These are phyloP conservation scores for Polytolypa hystricis DNA, from an alignment of 2,329 filamentous ascomycete genomes.

Conservation along the genomic window DNA sequence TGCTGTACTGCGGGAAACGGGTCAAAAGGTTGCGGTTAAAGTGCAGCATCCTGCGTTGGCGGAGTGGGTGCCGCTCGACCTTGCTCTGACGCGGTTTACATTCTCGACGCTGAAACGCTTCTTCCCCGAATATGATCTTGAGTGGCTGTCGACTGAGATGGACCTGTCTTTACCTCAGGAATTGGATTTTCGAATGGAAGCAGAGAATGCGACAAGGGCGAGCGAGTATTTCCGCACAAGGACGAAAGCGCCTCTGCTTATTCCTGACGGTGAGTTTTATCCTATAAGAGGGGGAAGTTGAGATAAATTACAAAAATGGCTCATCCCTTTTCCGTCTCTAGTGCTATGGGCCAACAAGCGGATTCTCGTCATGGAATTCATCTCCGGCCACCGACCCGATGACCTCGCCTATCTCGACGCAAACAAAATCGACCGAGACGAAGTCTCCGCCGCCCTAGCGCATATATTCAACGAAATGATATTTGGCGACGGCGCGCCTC, in stretches of 20 bases:
- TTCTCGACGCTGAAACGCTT: constrained; percentile 83
- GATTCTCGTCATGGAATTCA: constrained; percentile 90
- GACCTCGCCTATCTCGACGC: constrained; percentile 77
- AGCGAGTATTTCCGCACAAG: constrained; percentile 69
- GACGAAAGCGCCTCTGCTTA: constrained; percentile 66
- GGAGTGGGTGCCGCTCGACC: constrained; percentile 80
- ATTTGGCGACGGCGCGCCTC: constrained; percentile 73
- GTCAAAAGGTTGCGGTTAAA: constrained; percentile 86
- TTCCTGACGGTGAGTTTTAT: constrained; percentile 51
- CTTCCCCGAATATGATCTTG: constrained; percentile 95
- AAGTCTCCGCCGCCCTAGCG: constrained; percentile 82
- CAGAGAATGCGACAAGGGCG: constrained; percentile 67
- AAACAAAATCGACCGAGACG: constrained; percentile 82
- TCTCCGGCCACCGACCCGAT: constrained; percentile 76
- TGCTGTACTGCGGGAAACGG: constrained; percentile 68
- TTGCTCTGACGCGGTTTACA: constrained; percentile 75
- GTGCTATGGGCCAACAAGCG: constrained; percentile 82
- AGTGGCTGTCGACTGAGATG: constrained; percentile 93
- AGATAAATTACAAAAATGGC: too few relatives aligned
- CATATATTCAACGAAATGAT: constrained; percentile 99
- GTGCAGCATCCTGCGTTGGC: constrained; percentile 85
- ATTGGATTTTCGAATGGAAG: constrained; percentile 79
- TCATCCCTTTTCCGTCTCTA: constrained; percentile 9
- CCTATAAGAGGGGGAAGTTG: background rate
- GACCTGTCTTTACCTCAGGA: constrained; percentile 82